Conservation (phyloP, 345 rosid species). For the Murraya paniculata region DNA sequence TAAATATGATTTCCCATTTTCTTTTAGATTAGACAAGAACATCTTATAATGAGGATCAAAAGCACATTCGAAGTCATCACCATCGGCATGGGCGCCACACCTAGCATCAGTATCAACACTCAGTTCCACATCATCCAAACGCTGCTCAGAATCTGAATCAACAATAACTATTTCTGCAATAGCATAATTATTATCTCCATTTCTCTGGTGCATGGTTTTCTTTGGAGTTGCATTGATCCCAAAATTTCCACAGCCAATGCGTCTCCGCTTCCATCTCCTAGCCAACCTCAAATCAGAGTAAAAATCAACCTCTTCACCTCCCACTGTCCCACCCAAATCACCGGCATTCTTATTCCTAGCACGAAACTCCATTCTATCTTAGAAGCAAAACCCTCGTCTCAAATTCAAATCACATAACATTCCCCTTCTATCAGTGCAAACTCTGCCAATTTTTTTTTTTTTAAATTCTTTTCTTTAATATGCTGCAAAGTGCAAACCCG, state of each 20-base stretch:
- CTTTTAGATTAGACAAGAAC: conserved; percentile 36
- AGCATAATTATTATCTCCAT: not conserved
- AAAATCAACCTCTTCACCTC: not conserved
- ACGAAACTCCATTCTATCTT: not conserved
- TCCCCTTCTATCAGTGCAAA: not conserved
- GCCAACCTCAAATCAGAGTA: conserved; percentile 21
- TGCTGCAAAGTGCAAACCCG: not conserved
- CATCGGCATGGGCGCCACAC: conserved; percentile 1
- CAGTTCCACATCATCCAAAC: not conserved
- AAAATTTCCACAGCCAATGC: conserved; percentile 5
- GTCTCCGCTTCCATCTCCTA: conserved; percentile 33
- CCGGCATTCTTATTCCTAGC: not conserved
- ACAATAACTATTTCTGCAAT: not conserved
- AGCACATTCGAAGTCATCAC: conserved; percentile 3
- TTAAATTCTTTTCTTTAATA: not conserved
- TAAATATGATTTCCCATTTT: conserved; percentile 28
- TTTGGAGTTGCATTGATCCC: not conserved
- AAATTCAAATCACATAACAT: not conserved
- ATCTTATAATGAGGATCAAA: conserved; percentile 34
- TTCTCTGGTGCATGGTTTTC: not conserved
- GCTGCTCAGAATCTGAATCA: conserved; percentile 16
- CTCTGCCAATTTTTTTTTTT: too few species aligned
- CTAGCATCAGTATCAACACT: not conserved
- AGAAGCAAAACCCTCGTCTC: not conserved
- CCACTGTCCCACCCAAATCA: not conserved